A percentile compares a stretch with the other conserved stretches of the same genome.
phyloP scores from a whole-genome alignment of 257 asterid species.

The Fraxinus anomala region DNA sequence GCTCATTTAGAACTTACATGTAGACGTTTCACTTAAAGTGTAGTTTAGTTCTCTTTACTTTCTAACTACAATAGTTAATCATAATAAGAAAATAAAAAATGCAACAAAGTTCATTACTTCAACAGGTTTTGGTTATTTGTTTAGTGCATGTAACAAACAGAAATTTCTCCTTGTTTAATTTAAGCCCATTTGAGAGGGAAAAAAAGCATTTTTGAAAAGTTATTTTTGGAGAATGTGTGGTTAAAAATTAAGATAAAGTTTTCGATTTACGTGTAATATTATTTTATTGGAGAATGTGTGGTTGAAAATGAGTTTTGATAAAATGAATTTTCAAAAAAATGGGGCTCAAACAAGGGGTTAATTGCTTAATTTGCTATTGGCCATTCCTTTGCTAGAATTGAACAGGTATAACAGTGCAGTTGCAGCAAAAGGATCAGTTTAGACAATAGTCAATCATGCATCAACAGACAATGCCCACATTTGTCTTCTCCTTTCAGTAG shows the following conservation, averaged over 20 bases:
- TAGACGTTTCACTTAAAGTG: not conserved
- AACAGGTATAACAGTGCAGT: constrained; percentile 18
- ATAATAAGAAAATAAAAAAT: not conserved
- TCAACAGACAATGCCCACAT: constrained; percentile 10
- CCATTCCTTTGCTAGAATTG: constrained; percentile 4
- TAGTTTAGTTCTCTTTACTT: not conserved
- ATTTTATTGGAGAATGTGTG: no score
- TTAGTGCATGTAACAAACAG: not conserved
- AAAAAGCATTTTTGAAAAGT: no score
- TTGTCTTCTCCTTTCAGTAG: constrained; percentile 15
- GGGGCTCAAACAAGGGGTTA: no score
- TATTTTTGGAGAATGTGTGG: no score
- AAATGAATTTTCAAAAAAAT: no score
- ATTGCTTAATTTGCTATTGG: constrained; percentile 12
- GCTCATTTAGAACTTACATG: constrained; percentile 17
- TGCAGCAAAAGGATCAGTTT: constrained; percentile 21
- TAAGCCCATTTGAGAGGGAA: not conserved
- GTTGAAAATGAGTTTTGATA: no score
- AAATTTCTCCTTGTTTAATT: constrained; percentile 8
- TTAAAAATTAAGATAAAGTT: no score
- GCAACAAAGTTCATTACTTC: constrained; percentile 13
- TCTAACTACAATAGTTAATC: not conserved
- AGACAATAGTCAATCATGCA: constrained; percentile 14
- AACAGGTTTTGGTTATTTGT: constrained; percentile 20
- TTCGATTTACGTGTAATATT: no score